phyloP scores from a whole-genome alignment of 2,329 filamentous ascomycete species.

The Orbilia oligospora region DNA sequence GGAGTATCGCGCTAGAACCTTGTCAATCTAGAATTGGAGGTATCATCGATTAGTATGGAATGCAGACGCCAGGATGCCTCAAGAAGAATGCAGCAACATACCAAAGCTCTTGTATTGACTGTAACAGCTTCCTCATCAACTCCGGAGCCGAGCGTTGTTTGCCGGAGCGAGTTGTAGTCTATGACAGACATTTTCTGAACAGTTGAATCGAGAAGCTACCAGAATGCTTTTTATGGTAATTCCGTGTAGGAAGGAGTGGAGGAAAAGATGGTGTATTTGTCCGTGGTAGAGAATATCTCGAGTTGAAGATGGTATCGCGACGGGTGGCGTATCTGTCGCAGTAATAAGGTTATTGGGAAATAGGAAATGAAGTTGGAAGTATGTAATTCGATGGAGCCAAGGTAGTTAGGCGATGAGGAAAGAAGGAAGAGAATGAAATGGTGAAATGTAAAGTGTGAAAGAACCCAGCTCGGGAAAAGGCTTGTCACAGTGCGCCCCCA shows the following conservation, averaged over 20 bases:
- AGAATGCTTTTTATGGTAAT: conserved; percentile 4
- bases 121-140: conserved; percentile 97
- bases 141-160: conserved; percentile 86
- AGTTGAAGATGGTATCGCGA: not conserved
- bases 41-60: conserved; percentile 15
- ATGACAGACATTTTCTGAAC: conserved; percentile 68
- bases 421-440: conserved; percentile 4
- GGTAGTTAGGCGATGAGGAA: conserved; percentile 9
- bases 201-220: not conserved
- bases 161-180: conserved; percentile 83
- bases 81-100: conserved; percentile 30
- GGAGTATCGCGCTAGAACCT: conserved; percentile 94
- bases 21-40: conserved; percentile 77
- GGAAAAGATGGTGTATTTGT: not conserved
- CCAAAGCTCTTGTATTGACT: conserved; percentile 91
- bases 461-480: not conserved
- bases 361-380: not conserved
- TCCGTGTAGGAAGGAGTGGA: not conserved
- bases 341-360: not conserved
- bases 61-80: not conserved
- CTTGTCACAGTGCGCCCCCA: conserved; percentile 24
- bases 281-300: conserved; percentile 1
- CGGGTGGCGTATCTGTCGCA: not conserved
- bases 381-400: not conserved
- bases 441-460: conserved; percentile 10